Base-by-base conservation (phyloP, 2,329 filamentous ascomycete genomes). In the Dothistroma pini region DNA sequence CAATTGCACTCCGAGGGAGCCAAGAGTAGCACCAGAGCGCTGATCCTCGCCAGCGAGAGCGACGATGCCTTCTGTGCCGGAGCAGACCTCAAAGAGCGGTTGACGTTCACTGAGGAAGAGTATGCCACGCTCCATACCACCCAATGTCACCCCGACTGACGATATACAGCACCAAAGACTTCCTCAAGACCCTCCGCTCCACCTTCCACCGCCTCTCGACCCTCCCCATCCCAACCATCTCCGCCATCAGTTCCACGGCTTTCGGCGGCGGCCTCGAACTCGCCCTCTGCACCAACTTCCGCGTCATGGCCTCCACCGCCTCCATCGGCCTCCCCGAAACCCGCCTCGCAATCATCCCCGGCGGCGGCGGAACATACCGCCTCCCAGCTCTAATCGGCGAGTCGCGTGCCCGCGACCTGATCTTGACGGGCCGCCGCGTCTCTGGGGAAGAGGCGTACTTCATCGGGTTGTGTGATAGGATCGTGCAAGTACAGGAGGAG, bases 241-340 rank as follows among this genome's bases (percentile, higher is more conserved):
- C 90, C 3, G 92, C 92, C 60, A 86, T 99, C 64, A 89, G 89
- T 58, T 95, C 90, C 54, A 79, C 90, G 60, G 95, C 95, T 6
- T 88, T 97, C 32, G 95, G 95, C 65, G 95, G 95, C 70, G 95
- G 95, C 52, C 87, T 99, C 66, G 95, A 99, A 78, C 85, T 99
- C 57, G 93, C 92, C 1, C 86, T 99, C 7, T 87, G 89, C 68
- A 96, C 93, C 1, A 87, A 95, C 76, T 86, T 99, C 76, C 91
- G 95, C 67, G 88, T 99, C 56, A 88, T 97, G 67, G 84, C 87
- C 34, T 91, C 90, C 44, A 89, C 87, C 35, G 89, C 91, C 16
- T 79, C 82, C 25, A 86, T 99, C 58, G 93, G 87, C 0, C 85
- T 97, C 5, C 95, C 95, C 1, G 95, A 99, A 75, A 97, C 95